Percentiles rank a stretch among this genome's conserved stretches.
These are phyloP conservation scores for Chaetoscypha palmicola DNA, from an alignment of 2,329 filamentous ascomycete genomes.

Conservation along the genomic window DNA sequence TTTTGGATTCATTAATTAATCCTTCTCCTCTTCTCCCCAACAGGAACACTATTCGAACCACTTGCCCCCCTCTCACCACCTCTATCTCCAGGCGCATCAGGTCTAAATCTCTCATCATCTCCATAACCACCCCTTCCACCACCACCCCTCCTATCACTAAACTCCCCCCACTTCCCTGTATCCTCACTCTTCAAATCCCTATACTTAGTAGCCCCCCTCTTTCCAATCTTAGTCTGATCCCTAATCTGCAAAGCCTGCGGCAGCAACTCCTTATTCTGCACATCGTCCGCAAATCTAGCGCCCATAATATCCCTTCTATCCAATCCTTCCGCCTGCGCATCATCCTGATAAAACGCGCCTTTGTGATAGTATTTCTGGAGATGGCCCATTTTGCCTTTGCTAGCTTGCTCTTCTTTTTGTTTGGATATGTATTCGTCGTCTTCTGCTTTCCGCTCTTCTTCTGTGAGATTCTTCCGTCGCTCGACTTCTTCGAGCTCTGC, in stretches of 20 bases:
- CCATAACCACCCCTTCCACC: slow-evolving; percentile 33
- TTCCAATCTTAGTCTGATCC: slow-evolving; percentile 89
- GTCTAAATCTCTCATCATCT: slow-evolving; percentile 60
- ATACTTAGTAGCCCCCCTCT: slow-evolving; percentile 87
- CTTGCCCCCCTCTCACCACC: slow-evolving; percentile 43
- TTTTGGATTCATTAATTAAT: neutral
- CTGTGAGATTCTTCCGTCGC: slow-evolving; percentile 75
- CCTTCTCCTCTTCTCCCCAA: slow-evolving; percentile 48
- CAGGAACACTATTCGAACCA: slow-evolving; percentile 64
- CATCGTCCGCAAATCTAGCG: slow-evolving; percentile 72
- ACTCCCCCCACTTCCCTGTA: slow-evolving; percentile 76
- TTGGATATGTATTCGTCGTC: slow-evolving; percentile 70
- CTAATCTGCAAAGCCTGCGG: slow-evolving; percentile 89
- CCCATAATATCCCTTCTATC: slow-evolving; percentile 82
- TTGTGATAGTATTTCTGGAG: slow-evolving; percentile 98
- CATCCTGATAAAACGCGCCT: slow-evolving; percentile 89
- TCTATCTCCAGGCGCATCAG: slow-evolving; percentile 46
- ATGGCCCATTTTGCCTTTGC: slow-evolving; percentile 73
- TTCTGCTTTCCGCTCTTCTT: slow-evolving; percentile 78
- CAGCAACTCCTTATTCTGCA: slow-evolving; percentile 71
- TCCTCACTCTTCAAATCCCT: slow-evolving; percentile 84
- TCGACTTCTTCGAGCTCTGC: slow-evolving; percentile 84
- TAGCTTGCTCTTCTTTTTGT: slow-evolving; percentile 49
- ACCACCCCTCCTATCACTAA: slow-evolving; percentile 43
- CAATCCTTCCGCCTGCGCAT: slow-evolving; percentile 67